A percentile compares a stretch with the other conserved stretches of the same genome.
Conservation (phyloP, 2,329 filamentous ascomycete species). For the Chaetomiaceae sp. region DNA sequence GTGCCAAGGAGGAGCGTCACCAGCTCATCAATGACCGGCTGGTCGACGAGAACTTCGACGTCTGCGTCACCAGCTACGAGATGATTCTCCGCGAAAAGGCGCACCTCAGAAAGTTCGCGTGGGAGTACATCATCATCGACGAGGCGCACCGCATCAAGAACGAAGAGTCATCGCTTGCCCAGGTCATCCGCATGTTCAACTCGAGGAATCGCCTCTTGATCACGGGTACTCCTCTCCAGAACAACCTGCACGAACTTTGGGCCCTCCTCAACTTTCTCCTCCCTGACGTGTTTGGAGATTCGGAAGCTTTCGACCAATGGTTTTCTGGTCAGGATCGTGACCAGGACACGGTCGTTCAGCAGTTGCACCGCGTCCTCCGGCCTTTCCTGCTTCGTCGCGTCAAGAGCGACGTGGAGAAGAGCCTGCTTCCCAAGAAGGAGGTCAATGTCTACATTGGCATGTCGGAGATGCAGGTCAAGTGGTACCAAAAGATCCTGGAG, state of each 20-base stretch:
- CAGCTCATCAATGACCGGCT: slow-evolving; percentile 84
- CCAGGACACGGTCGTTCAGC: slow-evolving; percentile 92
- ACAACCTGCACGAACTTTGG: slow-evolving; percentile 98
- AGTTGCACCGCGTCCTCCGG: slow-evolving; percentile 85
- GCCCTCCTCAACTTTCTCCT: slow-evolving; percentile 93
- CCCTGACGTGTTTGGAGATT: slow-evolving; percentile 96
- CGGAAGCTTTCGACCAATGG: slow-evolving; percentile 97
- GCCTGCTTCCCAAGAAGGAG: slow-evolving; percentile 93
- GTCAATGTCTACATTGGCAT: slow-evolving; percentile 96
- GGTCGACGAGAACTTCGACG: slow-evolving; percentile 93
- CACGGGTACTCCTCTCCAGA: slow-evolving; percentile 93
- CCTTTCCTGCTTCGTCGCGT: slow-evolving; percentile 94
- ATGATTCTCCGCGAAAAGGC: slow-evolving; percentile 96
- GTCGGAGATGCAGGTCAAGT: slow-evolving; percentile 98
- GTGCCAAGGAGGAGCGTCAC: slow-evolving; percentile 88
- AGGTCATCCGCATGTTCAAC: slow-evolving; percentile 94
- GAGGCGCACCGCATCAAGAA: slow-evolving; percentile 99
- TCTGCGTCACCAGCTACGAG: slow-evolving; percentile 97
- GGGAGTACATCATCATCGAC: slow-evolving; percentile 99
- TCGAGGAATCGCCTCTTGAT: slow-evolving; percentile 93
- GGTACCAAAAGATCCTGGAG: slow-evolving; percentile 98
- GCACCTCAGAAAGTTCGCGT: slow-evolving; percentile 94
- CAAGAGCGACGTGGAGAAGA: slow-evolving; percentile 98
- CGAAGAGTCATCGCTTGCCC: slow-evolving; percentile 92
- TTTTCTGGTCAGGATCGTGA: slow-evolving; percentile 87